These are phyloP conservation scores for Discostella stelligeroides DNA, from an alignment of 108 stramenopile genomes.

Conservation along the genomic window DNA sequence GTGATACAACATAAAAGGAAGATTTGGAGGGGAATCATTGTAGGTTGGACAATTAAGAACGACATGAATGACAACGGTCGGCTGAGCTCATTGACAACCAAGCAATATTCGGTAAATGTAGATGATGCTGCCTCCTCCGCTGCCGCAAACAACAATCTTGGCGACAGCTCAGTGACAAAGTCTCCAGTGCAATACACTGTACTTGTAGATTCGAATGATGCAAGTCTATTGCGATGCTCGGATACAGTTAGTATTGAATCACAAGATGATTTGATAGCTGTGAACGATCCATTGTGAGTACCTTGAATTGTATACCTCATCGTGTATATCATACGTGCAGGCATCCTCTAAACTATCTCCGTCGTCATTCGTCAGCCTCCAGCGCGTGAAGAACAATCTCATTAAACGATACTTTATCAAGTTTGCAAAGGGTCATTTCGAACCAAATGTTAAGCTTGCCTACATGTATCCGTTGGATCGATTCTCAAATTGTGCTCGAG, in stretches of 20 bases:
- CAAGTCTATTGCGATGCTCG: slow-evolving; percentile 40
- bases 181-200: slow-evolving; percentile 56
- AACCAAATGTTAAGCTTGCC: slow-evolving; percentile 55
- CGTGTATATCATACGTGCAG: background rate
- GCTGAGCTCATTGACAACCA: slow-evolving; percentile 70
- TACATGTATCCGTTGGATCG: slow-evolving; percentile 80
- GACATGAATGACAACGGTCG: slow-evolving; percentile 14
- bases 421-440: slow-evolving; percentile 51
- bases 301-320: slow-evolving; percentile 5
- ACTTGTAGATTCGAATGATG: slow-evolving; percentile 71
- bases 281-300: slow-evolving; percentile 51
- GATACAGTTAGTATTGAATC: slow-evolving; percentile 37
- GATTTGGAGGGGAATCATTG: slow-evolving; percentile 75
- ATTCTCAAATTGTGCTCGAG: slow-evolving; percentile 7
- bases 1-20: slow-evolving; percentile 68
- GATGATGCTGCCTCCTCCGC: background rate
- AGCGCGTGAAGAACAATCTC: slow-evolving; percentile 60
- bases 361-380: slow-evolving; percentile 30
- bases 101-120: slow-evolving; percentile 49
- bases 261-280: slow-evolving; percentile 58
- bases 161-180: slow-evolving; percentile 11
- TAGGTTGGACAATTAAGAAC: slow-evolving; percentile 60
- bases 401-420: slow-evolving; percentile 56
- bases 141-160: background rate
- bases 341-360: background rate